phyloP scores from a whole-genome alignment of 2,329 filamentous ascomycete species.

The Cladobotryum mycophilum region DNA sequence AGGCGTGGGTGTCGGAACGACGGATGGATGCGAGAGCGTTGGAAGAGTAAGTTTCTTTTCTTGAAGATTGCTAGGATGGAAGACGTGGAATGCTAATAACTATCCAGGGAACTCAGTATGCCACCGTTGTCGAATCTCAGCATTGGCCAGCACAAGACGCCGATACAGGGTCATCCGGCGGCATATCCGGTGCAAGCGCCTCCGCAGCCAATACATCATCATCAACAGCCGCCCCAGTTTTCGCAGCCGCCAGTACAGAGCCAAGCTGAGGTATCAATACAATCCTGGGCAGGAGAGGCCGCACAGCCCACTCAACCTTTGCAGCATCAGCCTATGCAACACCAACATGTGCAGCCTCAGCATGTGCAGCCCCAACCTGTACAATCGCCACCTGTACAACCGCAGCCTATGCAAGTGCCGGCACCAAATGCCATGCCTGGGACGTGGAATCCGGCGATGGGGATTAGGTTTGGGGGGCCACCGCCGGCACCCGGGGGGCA shows the following conservation, averaged over 20 bases:
- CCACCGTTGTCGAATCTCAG: slow-evolving; percentile 42
- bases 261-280: slow-evolving; percentile 45
- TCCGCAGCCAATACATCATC: slow-evolving; percentile 16
- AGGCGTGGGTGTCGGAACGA: slow-evolving; percentile 72
- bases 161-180: slow-evolving; percentile 31
- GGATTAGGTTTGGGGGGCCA: slow-evolving; percentile 64
- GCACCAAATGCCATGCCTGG: slow-evolving; percentile 16
- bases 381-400: background rate
- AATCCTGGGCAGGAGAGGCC: slow-evolving; percentile 52
- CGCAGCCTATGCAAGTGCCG: background rate
- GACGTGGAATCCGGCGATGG: slow-evolving; percentile 71
- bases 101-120: slow-evolving; percentile 44
- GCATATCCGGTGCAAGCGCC: slow-evolving; percentile 26
- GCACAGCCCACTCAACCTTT: slow-evolving; percentile 43
- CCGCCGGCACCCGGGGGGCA: slow-evolving; percentile 16
- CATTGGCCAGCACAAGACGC: slow-evolving; percentile 25
- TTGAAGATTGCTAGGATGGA: background rate
- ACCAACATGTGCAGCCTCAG: slow-evolving; percentile 18
- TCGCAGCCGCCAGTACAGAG: slow-evolving; percentile 22
- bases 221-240: slow-evolving; percentile 19
- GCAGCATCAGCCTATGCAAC: slow-evolving; percentile 35
- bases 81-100: slow-evolving; percentile 7
- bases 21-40: slow-evolving; percentile 73
- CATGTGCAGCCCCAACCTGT: background rate
- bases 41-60: slow-evolving; percentile 55